Evolutionary conservation across 1,139 yeast genomes (phyloP).

Genomic region (Geotrichum carabidarum): DNA sequence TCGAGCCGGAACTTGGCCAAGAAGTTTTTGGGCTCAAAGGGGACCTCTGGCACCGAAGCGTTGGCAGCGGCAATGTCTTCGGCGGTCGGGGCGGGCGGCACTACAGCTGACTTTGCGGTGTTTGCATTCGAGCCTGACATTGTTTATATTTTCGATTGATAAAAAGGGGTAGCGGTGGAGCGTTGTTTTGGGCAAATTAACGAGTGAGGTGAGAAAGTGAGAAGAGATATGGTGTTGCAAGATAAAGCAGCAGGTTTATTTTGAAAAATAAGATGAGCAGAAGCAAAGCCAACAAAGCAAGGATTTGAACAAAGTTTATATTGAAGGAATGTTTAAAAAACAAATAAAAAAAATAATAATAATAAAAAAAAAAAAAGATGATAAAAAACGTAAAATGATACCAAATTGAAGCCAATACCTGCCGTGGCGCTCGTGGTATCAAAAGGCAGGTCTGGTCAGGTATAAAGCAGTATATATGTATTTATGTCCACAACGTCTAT

Average conservation of each 20-base stretch:
- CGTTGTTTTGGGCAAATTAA: too few species aligned
- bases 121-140: background rate
- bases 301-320: too few species aligned
- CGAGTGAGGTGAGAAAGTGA: too few species aligned
- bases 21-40: conserved; percentile 39
- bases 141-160: background rate
- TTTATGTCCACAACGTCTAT: background rate
- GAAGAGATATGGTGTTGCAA: too few species aligned
- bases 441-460: background rate
- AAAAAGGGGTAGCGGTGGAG: too few species aligned
- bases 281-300: too few species aligned
- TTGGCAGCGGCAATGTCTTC: conserved; percentile 39
- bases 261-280: too few species aligned
- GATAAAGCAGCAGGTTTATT: too few species aligned
- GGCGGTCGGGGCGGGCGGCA: conserved; percentile 41
- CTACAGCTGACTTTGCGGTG: conserved; percentile 38
- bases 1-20: conserved; percentile 52
- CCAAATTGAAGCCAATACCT: too few species aligned
- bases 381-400: background rate
- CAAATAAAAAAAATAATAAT: background rate
- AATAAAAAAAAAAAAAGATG: too few species aligned
- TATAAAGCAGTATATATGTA: background rate
- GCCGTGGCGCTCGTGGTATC: too few species aligned
- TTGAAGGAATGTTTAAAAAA: background rate
- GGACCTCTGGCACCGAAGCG: conserved; percentile 34